These are phyloP conservation scores for Suillus lakei DNA, from an alignment of 768 basidiomycete species.

Conservation along the genomic window DNA sequence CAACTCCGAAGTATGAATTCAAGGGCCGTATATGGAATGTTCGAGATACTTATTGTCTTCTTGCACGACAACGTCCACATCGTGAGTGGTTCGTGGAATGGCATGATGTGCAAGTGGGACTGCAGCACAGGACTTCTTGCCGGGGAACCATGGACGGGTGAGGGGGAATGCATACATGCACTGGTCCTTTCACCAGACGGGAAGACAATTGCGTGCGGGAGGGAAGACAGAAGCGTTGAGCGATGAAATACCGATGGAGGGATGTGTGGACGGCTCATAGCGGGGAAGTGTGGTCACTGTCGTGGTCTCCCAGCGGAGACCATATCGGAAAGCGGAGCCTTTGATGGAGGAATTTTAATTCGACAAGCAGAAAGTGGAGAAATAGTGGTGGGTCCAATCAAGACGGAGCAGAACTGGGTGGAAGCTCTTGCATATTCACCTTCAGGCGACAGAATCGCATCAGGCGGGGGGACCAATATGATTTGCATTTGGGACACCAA, in stretches of 20 bases:
- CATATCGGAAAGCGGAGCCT: neutral
- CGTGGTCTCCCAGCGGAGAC: neutral
- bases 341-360: neutral
- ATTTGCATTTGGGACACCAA: neutral
- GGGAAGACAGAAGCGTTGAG: neutral
- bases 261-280: neutral
- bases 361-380: neutral
- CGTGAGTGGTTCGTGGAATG: neutral
- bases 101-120: conserved; percentile 1
- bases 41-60: neutral
- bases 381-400: neutral
- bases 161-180: neutral
- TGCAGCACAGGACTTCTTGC: neutral
- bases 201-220: neutral
- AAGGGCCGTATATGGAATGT: neutral
- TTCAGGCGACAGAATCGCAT: neutral
- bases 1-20: neutral
- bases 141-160: neutral
- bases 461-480: neutral
- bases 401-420: neutral
- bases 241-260: neutral
- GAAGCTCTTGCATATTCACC: neutral
- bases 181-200: neutral
- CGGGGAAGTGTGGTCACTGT: neutral
- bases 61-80: neutral